phyloP scores from a whole-genome alignment of 257 asterid genomes.

The Apocynum venetum region DNA sequence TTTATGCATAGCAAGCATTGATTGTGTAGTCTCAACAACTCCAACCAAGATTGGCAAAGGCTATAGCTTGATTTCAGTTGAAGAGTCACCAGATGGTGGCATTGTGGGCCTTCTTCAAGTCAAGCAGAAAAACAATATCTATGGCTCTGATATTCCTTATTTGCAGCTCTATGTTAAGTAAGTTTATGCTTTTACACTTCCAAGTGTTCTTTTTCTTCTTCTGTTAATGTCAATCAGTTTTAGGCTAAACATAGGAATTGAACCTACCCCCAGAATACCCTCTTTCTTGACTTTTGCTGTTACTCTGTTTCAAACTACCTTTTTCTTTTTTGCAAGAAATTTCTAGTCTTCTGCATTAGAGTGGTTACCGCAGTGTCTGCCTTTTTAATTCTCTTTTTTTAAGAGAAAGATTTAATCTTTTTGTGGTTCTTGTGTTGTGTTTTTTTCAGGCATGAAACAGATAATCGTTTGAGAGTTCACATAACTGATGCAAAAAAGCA shows the following conservation, averaged over 20 bases:
- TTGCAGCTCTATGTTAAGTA: constrained; percentile 88
- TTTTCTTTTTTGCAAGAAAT: background rate
- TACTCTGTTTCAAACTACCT: background rate
- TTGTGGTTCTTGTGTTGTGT: background rate
- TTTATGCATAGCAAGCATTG: constrained; percentile 19
- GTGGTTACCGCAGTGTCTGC: background rate
- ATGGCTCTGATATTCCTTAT: constrained; percentile 81
- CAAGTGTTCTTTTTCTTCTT: background rate
- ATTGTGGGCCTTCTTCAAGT: constrained; percentile 73
- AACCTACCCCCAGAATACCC: background rate
- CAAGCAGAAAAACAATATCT: constrained; percentile 57
- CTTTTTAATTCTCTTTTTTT: background rate
- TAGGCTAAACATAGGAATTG: background rate
- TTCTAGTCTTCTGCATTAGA: background rate
- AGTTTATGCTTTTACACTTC: constrained; percentile 5
- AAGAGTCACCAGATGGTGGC: constrained; percentile 68
- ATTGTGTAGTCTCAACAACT: constrained; percentile 25
- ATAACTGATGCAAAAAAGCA: constrained; percentile 74
- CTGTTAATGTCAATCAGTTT: background rate
- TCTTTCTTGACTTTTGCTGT: background rate
- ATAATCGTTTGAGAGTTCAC: constrained; percentile 68
- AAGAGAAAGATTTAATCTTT: constrained; percentile 7
- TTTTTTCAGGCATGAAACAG: constrained; percentile 70
- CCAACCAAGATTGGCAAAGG: constrained; percentile 71
- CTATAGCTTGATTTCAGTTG: constrained; percentile 65